These are phyloP conservation scores for Ophiostoma piceae DNA, from an alignment of 2,329 filamentous ascomycete species.

Conservation along the genomic window DNA sequence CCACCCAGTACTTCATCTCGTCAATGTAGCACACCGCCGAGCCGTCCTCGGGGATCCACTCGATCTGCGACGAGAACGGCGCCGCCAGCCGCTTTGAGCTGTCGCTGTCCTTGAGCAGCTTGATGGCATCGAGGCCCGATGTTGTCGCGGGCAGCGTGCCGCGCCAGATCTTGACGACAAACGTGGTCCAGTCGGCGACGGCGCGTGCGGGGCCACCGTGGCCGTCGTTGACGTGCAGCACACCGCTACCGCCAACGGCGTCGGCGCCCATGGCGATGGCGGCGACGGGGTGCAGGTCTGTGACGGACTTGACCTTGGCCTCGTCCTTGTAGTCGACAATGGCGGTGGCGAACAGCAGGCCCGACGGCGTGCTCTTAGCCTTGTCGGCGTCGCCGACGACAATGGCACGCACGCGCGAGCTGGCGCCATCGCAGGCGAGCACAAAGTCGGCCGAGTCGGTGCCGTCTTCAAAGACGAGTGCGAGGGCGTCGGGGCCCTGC, in stretches of 20 bases:
- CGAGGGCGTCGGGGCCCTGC: constrained; percentile 18
- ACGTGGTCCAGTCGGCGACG: constrained; percentile 32
- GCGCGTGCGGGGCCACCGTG: constrained; percentile 25
- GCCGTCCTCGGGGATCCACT: constrained; percentile 34
- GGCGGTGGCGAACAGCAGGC: constrained; percentile 32
- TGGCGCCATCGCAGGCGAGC: constrained; percentile 35
- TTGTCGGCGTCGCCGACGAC: constrained; percentile 31
- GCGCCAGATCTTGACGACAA: constrained; percentile 37
- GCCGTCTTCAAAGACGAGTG: constrained; percentile 32
- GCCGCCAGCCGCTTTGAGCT: constrained; percentile 30
- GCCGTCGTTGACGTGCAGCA: constrained; percentile 26
- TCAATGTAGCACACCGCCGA: constrained; percentile 32
- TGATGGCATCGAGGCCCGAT: constrained; percentile 36
- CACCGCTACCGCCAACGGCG: constrained; percentile 32
- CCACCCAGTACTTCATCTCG: constrained; percentile 38
- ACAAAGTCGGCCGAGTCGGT: constrained; percentile 31
- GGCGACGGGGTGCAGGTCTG: constrained; percentile 33
- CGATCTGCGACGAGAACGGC: constrained; percentile 34
- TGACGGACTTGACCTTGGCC: constrained; percentile 31
- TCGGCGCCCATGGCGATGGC: constrained; percentile 33
- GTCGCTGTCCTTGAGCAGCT: constrained; percentile 31
- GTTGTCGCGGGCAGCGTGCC: constrained; percentile 25
- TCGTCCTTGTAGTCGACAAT: constrained; percentile 31
- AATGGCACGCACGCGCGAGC: constrained; percentile 33
- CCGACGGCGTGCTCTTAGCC: constrained; percentile 30